Evolutionary conservation across 495 filamentous ascomycete genomes (phyloP).

Genomic region (Thozetella sp.): DNA sequence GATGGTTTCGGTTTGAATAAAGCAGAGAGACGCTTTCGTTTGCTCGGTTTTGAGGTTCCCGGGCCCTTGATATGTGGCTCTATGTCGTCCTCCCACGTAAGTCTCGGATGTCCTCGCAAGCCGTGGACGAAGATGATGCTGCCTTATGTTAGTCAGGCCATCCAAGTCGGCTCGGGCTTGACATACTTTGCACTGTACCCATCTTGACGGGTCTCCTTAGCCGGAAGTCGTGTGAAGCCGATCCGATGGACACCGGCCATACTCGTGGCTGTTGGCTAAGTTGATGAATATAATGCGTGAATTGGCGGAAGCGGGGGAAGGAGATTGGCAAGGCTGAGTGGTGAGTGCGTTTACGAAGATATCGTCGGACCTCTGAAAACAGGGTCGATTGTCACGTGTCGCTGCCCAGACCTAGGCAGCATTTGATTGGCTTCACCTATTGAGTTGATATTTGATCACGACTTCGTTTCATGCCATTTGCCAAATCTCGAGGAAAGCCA

Average conservation of each 20-base stretch:
- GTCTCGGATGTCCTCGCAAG: slow-evolving; percentile 24
- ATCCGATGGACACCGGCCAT: slow-evolving; percentile 1
- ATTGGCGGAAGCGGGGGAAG: no score
- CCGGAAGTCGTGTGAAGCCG: slow-evolving; percentile 4
- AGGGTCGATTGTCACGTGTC: no score
- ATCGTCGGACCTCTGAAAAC: no score
- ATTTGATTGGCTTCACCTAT: no score
- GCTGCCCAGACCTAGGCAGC: no score
- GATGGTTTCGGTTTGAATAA: not conserved
- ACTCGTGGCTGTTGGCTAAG: no score
- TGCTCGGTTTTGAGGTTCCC: not conserved
- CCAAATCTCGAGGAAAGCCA: no score
- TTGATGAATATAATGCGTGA: no score
- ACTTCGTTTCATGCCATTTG: no score
- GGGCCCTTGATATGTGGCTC: not conserved
- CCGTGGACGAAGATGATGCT: slow-evolving; percentile 32
- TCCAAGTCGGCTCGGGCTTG: not conserved
- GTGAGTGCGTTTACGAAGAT: no score
- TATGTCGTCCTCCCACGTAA: slow-evolving; percentile 22
- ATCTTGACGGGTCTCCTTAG: not conserved
- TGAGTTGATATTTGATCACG: no score
- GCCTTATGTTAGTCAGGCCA: not conserved
- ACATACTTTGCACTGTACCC: slow-evolving; percentile 8
- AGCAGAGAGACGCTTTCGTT: not conserved
- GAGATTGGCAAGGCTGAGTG: no score